These are phyloP conservation scores for Colletotrichum spinosum DNA, from an alignment of 2,329 filamentous ascomycete genomes.

Conservation along the genomic window DNA sequence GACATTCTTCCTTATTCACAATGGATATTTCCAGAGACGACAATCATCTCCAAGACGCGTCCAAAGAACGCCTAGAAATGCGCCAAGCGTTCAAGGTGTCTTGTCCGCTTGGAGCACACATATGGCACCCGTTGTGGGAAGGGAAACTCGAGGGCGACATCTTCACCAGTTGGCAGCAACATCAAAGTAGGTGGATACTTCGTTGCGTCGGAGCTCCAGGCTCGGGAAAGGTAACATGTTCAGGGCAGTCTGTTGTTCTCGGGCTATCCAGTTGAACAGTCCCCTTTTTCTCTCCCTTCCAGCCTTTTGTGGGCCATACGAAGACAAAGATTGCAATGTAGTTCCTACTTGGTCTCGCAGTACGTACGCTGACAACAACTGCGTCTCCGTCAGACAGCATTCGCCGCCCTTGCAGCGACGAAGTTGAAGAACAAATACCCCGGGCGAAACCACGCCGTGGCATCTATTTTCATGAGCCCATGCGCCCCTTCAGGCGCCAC, in stretches of 20 bases:
- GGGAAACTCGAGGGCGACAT: slow-evolving; percentile 11
- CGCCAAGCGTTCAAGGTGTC: slow-evolving; percentile 16
- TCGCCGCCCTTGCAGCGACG: background rate
- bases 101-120: slow-evolving; percentile 9
- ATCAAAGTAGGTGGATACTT: slow-evolving; percentile 5
- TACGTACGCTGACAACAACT: too few relatives aligned
- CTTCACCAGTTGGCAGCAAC: slow-evolving; percentile 16
- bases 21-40: slow-evolving; percentile 1
- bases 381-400: background rate
- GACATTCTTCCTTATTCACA: background rate
- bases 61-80: slow-evolving; percentile 5
- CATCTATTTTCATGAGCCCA: background rate
- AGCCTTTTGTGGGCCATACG: too few relatives aligned
- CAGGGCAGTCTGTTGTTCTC: too few relatives aligned
- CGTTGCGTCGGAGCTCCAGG: slow-evolving; percentile 25
- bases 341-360: too few relatives aligned
- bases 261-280: too few relatives aligned
- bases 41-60: background rate
- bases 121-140: slow-evolving; percentile 20
- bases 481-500: background rate
- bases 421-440: background rate
- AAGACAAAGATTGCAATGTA: too few relatives aligned
- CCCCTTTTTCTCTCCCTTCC: too few relatives aligned
- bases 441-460: background rate
- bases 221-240: slow-evolving; percentile 22